These are phyloP conservation scores for Geranomyces variabilis DNA, from an alignment of 192 early-diverging fungal species.

Conservation along the genomic window DNA sequence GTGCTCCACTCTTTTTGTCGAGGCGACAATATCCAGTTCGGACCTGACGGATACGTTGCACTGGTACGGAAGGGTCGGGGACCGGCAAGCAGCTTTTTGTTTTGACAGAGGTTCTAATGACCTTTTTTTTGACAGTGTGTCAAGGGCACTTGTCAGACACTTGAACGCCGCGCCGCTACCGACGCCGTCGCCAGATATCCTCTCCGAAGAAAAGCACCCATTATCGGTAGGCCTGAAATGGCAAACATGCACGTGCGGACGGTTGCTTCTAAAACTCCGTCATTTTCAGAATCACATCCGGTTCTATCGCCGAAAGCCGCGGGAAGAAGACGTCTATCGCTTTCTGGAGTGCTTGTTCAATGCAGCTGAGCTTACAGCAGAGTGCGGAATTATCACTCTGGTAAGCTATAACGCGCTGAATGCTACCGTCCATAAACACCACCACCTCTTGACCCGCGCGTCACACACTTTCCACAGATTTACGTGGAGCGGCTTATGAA, in stretches of 20 bases:
- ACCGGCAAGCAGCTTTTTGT: too few relatives aligned
- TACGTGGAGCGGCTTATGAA: slow-evolving; percentile 76
- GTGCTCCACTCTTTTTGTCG: slow-evolving; percentile 58
- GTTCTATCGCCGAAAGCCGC: slow-evolving; percentile 44
- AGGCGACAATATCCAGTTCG: slow-evolving; percentile 53
- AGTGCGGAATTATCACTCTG: slow-evolving; percentile 64
- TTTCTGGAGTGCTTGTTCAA: slow-evolving; percentile 70
- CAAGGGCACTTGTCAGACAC: slow-evolving; percentile 43
- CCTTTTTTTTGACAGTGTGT: slow-evolving; percentile 31
- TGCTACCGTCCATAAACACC: not conserved
- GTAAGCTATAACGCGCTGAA: slow-evolving; percentile 28
- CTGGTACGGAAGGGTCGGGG: slow-evolving; percentile 47
- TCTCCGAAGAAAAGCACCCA: slow-evolving; percentile 57
- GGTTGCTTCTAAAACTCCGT: too few relatives aligned
- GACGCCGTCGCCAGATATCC: slow-evolving; percentile 47
- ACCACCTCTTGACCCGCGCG: not conserved
- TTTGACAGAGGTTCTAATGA: not conserved
- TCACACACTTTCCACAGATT: slow-evolving; percentile 35
- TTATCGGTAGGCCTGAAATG: slow-evolving; percentile 43
- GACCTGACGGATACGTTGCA: slow-evolving; percentile 53
- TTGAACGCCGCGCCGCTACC: slow-evolving; percentile 37
- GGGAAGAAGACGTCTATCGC: slow-evolving; percentile 60
- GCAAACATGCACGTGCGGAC: not conserved
- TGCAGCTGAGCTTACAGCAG: slow-evolving; percentile 62
- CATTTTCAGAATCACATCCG: slow-evolving; percentile 52